phyloP scores from a whole-genome alignment of 805 yeast genomes.

The Sugiyamaella valdiviana region DNA sequence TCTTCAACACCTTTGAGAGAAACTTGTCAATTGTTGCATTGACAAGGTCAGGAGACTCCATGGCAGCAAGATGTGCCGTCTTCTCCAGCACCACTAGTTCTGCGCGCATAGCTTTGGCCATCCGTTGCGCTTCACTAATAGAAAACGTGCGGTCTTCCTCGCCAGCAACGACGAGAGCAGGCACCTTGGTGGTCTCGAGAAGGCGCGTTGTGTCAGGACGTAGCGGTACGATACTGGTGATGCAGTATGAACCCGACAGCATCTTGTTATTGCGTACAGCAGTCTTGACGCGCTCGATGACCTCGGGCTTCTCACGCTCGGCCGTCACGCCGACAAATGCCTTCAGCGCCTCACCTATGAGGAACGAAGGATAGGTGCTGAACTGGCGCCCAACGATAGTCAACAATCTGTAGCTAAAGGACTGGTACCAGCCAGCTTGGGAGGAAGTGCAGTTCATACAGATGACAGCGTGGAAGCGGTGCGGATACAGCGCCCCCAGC shows the following conservation, averaged over 20 bases:
- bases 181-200: neutral
- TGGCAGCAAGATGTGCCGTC: constrained; percentile 3
- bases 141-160: constrained; percentile 6
- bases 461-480: constrained; percentile 1
- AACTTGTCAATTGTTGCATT: neutral
- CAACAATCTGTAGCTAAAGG: neutral
- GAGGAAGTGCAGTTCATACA: constrained; percentile 10
- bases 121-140: neutral
- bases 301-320: neutral
- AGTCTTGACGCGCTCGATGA: neutral
- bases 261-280: neutral
- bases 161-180: constrained; percentile 7
- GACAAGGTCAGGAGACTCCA: constrained; percentile 3
- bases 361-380: neutral
- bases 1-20: neutral
- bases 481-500: constrained; percentile 3
- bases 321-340: constrained; percentile 5
- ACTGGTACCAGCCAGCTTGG: constrained; percentile 3
- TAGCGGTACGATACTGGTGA: constrained; percentile 3
- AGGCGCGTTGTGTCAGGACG: constrained; percentile 5
- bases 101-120: constrained; percentile 2
- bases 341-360: constrained; percentile 1
- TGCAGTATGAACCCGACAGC: neutral
- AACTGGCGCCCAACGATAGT: neutral
- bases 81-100: constrained; percentile 1